Conservation (phyloP, 805 yeast genomes). For the Candida rishiriensis region DNA sequence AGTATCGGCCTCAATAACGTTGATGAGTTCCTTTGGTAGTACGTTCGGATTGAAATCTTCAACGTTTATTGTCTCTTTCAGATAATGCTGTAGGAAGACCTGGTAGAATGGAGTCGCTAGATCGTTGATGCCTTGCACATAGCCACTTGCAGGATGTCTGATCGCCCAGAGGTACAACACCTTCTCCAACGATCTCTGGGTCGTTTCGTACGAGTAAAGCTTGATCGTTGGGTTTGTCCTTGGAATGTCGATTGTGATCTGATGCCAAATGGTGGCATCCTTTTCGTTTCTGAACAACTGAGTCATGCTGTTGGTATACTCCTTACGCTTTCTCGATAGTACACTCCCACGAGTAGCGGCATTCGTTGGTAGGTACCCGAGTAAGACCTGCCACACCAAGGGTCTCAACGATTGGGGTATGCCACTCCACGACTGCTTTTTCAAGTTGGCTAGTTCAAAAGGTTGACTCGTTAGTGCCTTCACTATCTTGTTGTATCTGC, state of each 20-base stretch:
- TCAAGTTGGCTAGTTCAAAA: slow-evolving; percentile 67
- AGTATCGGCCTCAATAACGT: slow-evolving; percentile 87
- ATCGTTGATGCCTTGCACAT: slow-evolving; percentile 96
- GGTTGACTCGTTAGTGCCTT: slow-evolving; percentile 47
- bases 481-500: slow-evolving; percentile 65
- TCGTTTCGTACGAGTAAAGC: slow-evolving; percentile 61
- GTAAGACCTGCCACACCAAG: slow-evolving; percentile 79
- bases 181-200: slow-evolving; percentile 76
- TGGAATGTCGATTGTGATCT: slow-evolving; percentile 90
- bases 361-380: slow-evolving; percentile 89
- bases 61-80: slow-evolving; percentile 41
- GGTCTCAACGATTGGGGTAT: slow-evolving; percentile 80
- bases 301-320: slow-evolving; percentile 70
- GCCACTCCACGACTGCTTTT: slow-evolving; percentile 91
- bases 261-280: slow-evolving; percentile 88
- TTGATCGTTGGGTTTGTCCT: slow-evolving; percentile 85
- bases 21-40: slow-evolving; percentile 55
- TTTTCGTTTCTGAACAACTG: slow-evolving; percentile 56
- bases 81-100: slow-evolving; percentile 70
- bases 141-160: slow-evolving; percentile 96
- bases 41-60: slow-evolving; percentile 59
- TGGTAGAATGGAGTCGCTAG: slow-evolving; percentile 90
- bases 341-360: slow-evolving; percentile 67
- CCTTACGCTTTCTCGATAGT: slow-evolving; percentile 75
- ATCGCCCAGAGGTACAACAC: slow-evolving; percentile 91